These are phyloP conservation scores for Cryptosporidium ryanae DNA, from an alignment of 169 alveolate genomes.

Conservation along the genomic window DNA sequence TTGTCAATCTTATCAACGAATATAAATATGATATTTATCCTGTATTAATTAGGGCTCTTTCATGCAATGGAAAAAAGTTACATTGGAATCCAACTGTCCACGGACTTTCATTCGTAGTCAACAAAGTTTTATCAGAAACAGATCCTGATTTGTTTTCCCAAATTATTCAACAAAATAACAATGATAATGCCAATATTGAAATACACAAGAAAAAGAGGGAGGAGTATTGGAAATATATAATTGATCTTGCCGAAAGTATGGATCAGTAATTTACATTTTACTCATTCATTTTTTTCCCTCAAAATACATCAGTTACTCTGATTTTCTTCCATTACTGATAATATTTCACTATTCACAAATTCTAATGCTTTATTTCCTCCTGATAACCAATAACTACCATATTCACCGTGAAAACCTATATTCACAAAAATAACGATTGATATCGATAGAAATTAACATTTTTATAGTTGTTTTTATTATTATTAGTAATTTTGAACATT, in stretches of 20 bases:
- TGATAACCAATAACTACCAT: constrained; percentile 43
- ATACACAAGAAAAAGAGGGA: constrained; percentile 52
- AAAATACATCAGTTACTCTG: too few species aligned
- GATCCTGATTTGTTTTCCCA: constrained; percentile 79
- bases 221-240: constrained; percentile 64
- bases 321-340: too few species aligned
- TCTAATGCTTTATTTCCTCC: constrained; percentile 50
- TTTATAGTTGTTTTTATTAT: not conserved
- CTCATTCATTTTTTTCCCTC: too few species aligned
- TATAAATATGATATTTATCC: constrained; percentile 84
- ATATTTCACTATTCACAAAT: constrained; percentile 28
- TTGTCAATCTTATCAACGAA: constrained; percentile 84
- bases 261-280: not conserved
- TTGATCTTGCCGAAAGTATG: constrained; percentile 69
- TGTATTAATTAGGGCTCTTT: constrained; percentile 78
- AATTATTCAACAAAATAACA: constrained; percentile 39
- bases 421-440: not conserved
- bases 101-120: constrained; percentile 77
- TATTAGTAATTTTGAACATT: not conserved
- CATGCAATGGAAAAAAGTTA: constrained; percentile 74
- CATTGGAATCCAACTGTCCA: constrained; percentile 84
- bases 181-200: constrained; percentile 27
- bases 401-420: constrained; percentile 63
- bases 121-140: constrained; percentile 77
- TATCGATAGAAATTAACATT: not conserved